Conservation (phyloP, 1,139 yeast genomes). For the Lodderomyces oxycetoniae region DNA sequence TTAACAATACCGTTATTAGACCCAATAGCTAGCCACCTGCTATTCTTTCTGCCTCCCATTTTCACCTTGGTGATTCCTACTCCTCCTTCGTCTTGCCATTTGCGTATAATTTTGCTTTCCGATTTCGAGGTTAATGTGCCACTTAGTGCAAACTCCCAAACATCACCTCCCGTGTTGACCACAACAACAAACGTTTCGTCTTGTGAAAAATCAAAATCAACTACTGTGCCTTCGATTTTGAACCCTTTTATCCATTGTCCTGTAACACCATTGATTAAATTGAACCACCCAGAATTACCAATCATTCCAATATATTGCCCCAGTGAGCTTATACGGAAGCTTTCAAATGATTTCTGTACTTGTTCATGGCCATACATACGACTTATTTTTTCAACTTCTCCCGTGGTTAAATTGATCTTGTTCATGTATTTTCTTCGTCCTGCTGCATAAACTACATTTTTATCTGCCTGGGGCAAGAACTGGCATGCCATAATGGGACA, state of each 20-base stretch:
- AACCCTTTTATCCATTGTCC: constrained; percentile 87
- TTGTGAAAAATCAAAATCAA: constrained; percentile 70
- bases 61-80: constrained; percentile 75
- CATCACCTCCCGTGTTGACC: constrained; percentile 76
- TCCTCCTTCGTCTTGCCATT: constrained; percentile 89
- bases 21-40: constrained; percentile 87
- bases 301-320: constrained; percentile 72
- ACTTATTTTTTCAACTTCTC: constrained; percentile 77
- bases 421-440: constrained; percentile 92
- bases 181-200: constrained; percentile 57
- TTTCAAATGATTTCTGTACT: constrained; percentile 83
- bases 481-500: constrained; percentile 76
- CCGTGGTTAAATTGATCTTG: constrained; percentile 78
- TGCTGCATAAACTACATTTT: constrained; percentile 63
- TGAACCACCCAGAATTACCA: constrained; percentile 91
- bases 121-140: constrained; percentile 14
- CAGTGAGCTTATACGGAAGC: constrained; percentile 64
- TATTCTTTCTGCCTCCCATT: constrained; percentile 64
- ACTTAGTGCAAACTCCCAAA: constrained; percentile 77
- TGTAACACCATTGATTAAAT: constrained; percentile 65
- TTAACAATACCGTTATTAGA: constrained; percentile 86
- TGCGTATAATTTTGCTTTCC: constrained; percentile 41
- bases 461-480: constrained; percentile 43
- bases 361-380: constrained; percentile 89
- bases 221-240: constrained; percentile 77